Conservation (phyloP, 2,329 filamentous ascomycete genomes). For the Rosellinia necatrix region DNA sequence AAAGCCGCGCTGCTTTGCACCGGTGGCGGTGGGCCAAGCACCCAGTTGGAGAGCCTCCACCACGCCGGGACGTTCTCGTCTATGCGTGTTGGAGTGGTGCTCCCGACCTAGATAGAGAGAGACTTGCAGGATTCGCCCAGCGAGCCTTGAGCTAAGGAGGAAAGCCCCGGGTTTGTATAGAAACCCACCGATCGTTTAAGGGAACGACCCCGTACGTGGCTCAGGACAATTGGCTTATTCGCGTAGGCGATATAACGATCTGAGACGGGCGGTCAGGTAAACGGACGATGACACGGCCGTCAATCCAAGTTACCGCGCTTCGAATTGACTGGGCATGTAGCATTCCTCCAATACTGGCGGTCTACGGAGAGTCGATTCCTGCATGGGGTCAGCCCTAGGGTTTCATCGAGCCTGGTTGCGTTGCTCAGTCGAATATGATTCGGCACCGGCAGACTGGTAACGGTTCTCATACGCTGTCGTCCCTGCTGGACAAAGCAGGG, state of each 20-base stretch:
- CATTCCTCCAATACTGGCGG: conserved; percentile 9
- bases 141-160: neutral
- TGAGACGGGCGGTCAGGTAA: conserved; percentile 10
- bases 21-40: neutral
- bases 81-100: neutral
- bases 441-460: conserved; percentile 13
- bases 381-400: conserved; percentile 17
- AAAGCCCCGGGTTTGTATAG: neutral
- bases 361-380: neutral
- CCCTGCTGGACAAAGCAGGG: neutral
- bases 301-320: neutral
- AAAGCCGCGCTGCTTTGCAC: neutral
- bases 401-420: conserved; percentile 11
- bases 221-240: conserved; percentile 7
- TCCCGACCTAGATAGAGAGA: neutral
- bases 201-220: conserved; percentile 3
- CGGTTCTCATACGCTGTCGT: conserved; percentile 15
- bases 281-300: neutral
- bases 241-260: neutral
- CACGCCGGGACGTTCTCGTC: neutral
- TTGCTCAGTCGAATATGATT: conserved; percentile 13
- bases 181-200: neutral
- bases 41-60: neutral
- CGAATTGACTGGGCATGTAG: neutral
- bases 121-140: neutral